Evolutionary conservation across 495 filamentous ascomycete genomes (phyloP).

Genomic region (Poronia punctata): DNA sequence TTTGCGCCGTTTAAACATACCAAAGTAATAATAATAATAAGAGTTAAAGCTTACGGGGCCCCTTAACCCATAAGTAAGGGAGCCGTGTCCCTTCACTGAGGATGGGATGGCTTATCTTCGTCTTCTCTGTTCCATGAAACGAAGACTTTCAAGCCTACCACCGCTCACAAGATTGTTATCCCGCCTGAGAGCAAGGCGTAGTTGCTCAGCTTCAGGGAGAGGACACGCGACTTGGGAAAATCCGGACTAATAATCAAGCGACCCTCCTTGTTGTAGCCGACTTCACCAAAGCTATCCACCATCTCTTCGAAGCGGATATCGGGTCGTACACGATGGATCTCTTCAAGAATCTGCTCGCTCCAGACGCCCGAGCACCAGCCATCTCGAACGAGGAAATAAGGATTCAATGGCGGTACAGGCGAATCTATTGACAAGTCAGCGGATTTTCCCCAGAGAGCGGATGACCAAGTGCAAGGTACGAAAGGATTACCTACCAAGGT

Average conservation of each 20-base stretch:
- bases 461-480: conserved; percentile 11
- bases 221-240: conserved; percentile 36
- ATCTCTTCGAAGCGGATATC: conserved; percentile 50
- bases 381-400: conserved; percentile 54
- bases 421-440: conserved; percentile 39
- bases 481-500: conserved; percentile 47
- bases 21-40: no score
- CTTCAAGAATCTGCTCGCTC: conserved; percentile 56
- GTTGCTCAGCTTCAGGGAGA: conserved; percentile 41
- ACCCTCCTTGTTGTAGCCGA: conserved; percentile 46
- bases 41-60: no score
- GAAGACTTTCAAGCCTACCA: not conserved
- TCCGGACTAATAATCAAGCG: conserved; percentile 40
- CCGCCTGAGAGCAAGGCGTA: conserved; percentile 38
- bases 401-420: conserved; percentile 53
- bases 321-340: conserved; percentile 47
- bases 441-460: conserved; percentile 9
- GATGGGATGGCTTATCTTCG: no score
- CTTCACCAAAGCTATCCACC: conserved; percentile 46
- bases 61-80: no score
- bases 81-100: no score
- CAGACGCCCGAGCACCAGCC: conserved; percentile 58
- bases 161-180: conserved; percentile 24
- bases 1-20: no score
- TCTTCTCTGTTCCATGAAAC: not conserved